phyloP scores from a whole-genome alignment of 352 stramenopile species.

The Thalassiosira oceanica region DNA sequence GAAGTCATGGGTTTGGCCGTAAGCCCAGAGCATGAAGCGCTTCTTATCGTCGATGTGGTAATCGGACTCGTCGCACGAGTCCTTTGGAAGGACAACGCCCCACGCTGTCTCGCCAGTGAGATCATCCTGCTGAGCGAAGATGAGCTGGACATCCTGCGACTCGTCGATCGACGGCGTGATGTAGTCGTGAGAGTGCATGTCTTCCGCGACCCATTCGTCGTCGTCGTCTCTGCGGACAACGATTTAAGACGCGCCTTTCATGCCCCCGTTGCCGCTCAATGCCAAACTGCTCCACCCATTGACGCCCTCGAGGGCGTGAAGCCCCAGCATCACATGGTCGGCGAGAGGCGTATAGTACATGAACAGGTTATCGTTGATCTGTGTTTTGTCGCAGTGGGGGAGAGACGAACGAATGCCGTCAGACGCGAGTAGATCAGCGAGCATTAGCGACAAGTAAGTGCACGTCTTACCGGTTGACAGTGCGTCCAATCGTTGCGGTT shows the following conservation, averaged over 20 bases:
- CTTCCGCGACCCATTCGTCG: constrained; percentile 14
- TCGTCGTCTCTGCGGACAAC: constrained; percentile 8
- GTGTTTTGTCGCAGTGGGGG: no score
- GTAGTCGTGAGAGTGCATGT: constrained; percentile 10
- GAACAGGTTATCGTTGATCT: constrained; percentile 4
- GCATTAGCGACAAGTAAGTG: no score
- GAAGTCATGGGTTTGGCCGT: constrained; percentile 3
- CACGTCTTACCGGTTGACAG: constrained; percentile 9
- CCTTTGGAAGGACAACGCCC: constrained; percentile 7
- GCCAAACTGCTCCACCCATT: constrained; percentile 6
- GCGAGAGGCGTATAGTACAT: constrained; percentile 20
- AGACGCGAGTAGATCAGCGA: no score
- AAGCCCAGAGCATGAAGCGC: constrained; percentile 9
- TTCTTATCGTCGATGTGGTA: constrained; percentile 6
- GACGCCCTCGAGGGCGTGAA: constrained; percentile 1
- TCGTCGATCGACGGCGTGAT: constrained; percentile 3
- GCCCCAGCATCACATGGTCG: constrained; percentile 7
- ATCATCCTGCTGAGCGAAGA: constrained; percentile 21
- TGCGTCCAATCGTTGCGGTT: constrained; percentile 7
- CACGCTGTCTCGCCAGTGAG: constrained; percentile 11
- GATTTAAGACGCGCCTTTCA: constrained; percentile 14
- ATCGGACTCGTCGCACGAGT: constrained; percentile 11
- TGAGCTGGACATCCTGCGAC: constrained; percentile 7
- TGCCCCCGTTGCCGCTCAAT: constrained; percentile 8
- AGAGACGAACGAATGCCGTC: no score